Evolutionary conservation across 73 alveolate species (phyloP), one percentile per base, ranked within the genome.

Genomic region (Paramecium sonneborni): DNA sequence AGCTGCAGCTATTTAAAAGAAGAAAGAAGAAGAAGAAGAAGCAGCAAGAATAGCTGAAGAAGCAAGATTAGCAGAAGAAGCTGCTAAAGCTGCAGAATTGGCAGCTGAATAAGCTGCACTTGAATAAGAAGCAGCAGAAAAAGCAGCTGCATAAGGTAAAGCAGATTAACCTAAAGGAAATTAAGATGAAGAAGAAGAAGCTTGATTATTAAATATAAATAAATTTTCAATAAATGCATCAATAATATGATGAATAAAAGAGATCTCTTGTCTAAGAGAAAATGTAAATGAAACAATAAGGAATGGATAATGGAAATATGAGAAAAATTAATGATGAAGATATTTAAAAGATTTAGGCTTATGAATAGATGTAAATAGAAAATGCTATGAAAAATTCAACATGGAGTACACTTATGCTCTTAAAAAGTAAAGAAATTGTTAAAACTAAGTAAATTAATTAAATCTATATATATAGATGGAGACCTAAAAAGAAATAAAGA

Each of bases 401-500:
- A 38, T 79, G 90, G 90, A 79, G 55, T 43, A 30, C 90, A 5
- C 23, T 79, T 6, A 79, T 79, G 90, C 28, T 43, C 7, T 46
- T 79, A 24, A 85, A 85, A 67, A 55, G 85, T 1, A 85, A 57
- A 21, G 93, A 38, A 43, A 85, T 67, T 28, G 87, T 57, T 8
- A 46, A 85, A 57, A 57, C 93, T 11, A 85, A n/a, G 86, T 46
- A 76, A 20, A 21, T 14, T 20, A 9, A 52, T 5, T 3, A 52
- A 3, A 88, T 28, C 10, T 62, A 18, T 85, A 44, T 56, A 24
- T 41, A 2, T 46, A 87, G 92, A 48, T 93, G 96, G 96, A 85
- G 96, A 62, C 79, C 92, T 11, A 72, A 43, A 24, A 85, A 74
- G 35, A 88, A 74, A 68, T 93, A 93, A 76, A 85, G 94, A 58